These are phyloP conservation scores for Eucalyptus camaldulensis DNA, from an alignment of 345 rosid genomes.

Conservation along the genomic window DNA sequence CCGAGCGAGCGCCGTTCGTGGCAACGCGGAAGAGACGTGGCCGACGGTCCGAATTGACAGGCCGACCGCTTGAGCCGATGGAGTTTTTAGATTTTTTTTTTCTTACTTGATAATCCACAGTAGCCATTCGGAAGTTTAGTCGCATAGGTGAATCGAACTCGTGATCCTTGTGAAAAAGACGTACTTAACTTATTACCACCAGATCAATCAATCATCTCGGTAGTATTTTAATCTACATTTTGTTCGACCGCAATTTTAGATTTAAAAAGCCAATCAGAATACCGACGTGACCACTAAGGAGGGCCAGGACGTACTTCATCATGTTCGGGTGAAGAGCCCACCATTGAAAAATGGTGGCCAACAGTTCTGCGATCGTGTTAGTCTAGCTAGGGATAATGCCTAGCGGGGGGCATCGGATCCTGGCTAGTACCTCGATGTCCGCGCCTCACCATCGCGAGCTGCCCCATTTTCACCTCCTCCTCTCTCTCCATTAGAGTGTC, in stretches of 20 bases:
- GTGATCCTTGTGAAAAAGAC: not conserved
- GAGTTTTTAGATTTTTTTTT: not conserved
- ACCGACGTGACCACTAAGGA: not conserved
- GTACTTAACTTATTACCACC: not conserved
- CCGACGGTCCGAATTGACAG: not conserved
- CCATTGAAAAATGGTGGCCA: not conserved
- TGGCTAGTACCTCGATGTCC: not conserved
- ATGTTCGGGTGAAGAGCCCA: fast-evolving
- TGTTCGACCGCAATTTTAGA: not conserved
- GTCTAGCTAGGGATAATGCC: not conserved
- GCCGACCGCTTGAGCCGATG: fast-evolving
- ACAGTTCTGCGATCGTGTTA: not conserved
- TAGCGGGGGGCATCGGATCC: not conserved
- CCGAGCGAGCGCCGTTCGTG: not conserved
- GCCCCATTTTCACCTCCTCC: not conserved
- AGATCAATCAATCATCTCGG: not conserved
- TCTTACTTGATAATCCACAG: not conserved
- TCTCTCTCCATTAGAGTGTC: not conserved
- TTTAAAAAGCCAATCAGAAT: not conserved
- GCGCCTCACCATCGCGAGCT: not conserved
- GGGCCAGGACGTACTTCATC: not conserved
- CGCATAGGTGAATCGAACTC: not conserved
- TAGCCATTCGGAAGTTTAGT: too few species aligned
- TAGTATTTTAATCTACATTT: not conserved
- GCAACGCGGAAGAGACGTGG: not conserved